Evolutionary conservation across 2,329 filamentous ascomycete genomes (phyloP).

Genomic region (Xylaria arbuscula): DNA sequence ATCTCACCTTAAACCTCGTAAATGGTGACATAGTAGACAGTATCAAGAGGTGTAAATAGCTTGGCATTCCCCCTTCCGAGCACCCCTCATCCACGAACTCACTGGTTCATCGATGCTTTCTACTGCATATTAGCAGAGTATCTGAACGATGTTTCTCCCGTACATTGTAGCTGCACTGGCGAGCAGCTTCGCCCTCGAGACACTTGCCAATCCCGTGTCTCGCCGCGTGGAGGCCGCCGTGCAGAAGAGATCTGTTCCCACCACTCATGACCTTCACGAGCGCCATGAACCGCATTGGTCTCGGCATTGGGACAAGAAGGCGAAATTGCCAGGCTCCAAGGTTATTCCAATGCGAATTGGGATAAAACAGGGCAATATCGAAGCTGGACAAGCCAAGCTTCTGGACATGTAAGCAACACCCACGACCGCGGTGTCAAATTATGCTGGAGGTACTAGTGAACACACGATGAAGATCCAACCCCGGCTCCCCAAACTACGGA

Average conservation of each 20-base stretch:
- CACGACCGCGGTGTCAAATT: neutral
- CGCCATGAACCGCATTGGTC: conserved; percentile 2
- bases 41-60: conserved; percentile 2
- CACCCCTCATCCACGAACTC: neutral
- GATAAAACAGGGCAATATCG: conserved; percentile 2
- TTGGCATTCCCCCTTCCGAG: neutral
- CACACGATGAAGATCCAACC: conserved; percentile 1
- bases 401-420: neutral
- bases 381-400: neutral
- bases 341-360: neutral
- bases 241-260: neutral
- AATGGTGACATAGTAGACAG: conserved; percentile 1
- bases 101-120: conserved; percentile 1
- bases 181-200: conserved; percentile 1
- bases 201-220: conserved; percentile 1
- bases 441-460: neutral
- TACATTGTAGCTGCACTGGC: conserved; percentile 2
- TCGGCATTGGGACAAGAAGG: conserved; percentile 2
- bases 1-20: conserved; percentile 1
- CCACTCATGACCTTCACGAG: conserved; percentile 3
- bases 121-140: conserved; percentile 2
- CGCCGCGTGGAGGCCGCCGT: neutral
- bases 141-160: conserved; percentile 1
- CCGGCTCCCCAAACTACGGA: neutral
- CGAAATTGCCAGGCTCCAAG: neutral